Evolutionary conservation across 495 filamentous ascomycete species (phyloP).

Genomic region (Neurospora africana): DNA sequence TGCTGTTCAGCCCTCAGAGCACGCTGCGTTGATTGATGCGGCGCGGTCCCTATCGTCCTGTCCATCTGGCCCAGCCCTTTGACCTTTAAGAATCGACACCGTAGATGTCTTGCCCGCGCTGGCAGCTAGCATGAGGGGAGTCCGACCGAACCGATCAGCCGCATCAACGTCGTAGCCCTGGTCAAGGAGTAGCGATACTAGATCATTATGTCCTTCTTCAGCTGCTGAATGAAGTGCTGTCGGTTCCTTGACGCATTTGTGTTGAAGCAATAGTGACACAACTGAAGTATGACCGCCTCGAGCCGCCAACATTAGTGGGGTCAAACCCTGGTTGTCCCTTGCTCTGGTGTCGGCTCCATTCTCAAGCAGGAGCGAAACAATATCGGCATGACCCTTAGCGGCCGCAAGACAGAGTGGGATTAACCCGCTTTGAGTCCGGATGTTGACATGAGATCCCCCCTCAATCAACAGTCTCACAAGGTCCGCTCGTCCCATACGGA

Average conservation of each 20-base stretch:
- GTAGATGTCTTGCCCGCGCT: too few relatives aligned
- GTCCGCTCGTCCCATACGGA: neutral
- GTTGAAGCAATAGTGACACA: neutral
- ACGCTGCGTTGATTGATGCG: too few relatives aligned
- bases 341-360: neutral
- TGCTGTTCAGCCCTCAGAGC: too few relatives aligned
- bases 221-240: neutral
- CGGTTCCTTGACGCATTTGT: neutral
- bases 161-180: neutral
- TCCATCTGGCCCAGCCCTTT: too few relatives aligned
- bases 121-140: too few relatives aligned
- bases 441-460: too few relatives aligned
- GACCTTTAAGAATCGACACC: too few relatives aligned
- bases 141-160: neutral
- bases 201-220: neutral
- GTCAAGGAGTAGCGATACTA: neutral
- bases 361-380: neutral
- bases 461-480: neutral
- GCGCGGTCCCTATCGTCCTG: too few relatives aligned
- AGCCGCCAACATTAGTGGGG: neutral
- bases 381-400: neutral
- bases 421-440: too few relatives aligned
- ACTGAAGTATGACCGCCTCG: neutral
- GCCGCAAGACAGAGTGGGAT: neutral
- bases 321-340: neutral